Conservation (phyloP, 1,284 basidiomycete species). For the Tetrapyrgos nigripes region DNA sequence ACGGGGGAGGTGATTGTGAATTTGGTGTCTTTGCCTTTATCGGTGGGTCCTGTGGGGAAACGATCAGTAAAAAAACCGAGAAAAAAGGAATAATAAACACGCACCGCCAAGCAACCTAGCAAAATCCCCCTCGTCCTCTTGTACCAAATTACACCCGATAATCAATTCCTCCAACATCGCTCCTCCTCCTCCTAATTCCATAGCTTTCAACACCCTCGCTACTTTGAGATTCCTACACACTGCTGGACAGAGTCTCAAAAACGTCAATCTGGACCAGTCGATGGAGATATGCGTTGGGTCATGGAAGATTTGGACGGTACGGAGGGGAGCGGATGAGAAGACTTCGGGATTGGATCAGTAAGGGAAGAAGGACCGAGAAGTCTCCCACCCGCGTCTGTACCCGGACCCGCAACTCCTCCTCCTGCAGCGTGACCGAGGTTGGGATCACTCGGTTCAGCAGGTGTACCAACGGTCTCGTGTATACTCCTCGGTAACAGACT, state of each 20-base stretch:
- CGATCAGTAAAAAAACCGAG: no score
- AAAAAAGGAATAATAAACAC: no score
- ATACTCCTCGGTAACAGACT: neutral
- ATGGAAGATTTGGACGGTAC: neutral
- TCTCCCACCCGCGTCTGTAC: no score
- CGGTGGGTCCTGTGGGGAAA: no score
- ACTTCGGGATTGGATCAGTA: neutral
- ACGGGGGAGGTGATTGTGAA: neutral
- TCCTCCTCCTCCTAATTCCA: no score
- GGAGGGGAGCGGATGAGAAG: neutral
- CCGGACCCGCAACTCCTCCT: neutral
- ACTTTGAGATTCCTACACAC: neutral
- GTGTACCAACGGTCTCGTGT: neutral
- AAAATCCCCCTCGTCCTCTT: neutral
- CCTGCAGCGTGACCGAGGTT: no score
- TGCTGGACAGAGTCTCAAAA: neutral
- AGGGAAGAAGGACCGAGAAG: no score
- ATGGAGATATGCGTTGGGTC: neutral
- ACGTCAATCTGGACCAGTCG: neutral
- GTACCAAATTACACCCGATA: neutral
- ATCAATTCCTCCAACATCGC: neutral
- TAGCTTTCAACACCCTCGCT: neutral
- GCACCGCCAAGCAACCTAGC: no score
- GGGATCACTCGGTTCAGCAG: neutral
- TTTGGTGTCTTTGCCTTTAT: no score